phyloP scores from a whole-genome alignment of 2,329 filamentous ascomycete genomes.

The Epichloe aotearoae region DNA sequence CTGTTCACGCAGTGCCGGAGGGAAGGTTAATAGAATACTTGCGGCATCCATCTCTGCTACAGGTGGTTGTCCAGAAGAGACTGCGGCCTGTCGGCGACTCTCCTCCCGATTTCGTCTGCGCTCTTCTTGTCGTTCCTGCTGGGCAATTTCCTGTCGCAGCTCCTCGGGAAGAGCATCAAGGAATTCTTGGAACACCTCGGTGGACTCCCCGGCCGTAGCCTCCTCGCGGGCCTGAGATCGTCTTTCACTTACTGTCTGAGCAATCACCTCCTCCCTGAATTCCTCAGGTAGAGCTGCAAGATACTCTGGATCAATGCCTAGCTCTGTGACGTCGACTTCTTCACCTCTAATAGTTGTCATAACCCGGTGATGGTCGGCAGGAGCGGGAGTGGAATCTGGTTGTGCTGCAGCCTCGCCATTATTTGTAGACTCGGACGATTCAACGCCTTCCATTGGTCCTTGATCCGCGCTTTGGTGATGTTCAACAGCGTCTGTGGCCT shows the following conservation, averaged over 20 bases:
- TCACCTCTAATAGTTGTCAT: slow-evolving; percentile 76
- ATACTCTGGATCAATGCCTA: slow-evolving; percentile 91
- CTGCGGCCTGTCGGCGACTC: slow-evolving; percentile 52
- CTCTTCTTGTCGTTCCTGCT: slow-evolving; percentile 80
- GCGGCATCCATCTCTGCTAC: slow-evolving; percentile 73
- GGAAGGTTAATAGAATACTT: slow-evolving; percentile 82
- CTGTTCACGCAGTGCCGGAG: slow-evolving; percentile 70
- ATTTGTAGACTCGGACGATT: slow-evolving; percentile 31
- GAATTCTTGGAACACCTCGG: slow-evolving; percentile 85
- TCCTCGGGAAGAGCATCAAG: slow-evolving; percentile 84
- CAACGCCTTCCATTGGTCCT: slow-evolving; percentile 66
- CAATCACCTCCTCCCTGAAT: slow-evolving; percentile 88
- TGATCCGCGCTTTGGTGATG: slow-evolving; percentile 10
- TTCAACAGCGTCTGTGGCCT: slow-evolving; percentile 30
- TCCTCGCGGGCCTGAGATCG: slow-evolving; percentile 62
- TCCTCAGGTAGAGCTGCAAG: slow-evolving; percentile 96
- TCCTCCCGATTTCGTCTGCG: slow-evolving; percentile 79
- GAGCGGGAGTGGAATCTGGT: slow-evolving; percentile 7
- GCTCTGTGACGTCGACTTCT: slow-evolving; percentile 81
- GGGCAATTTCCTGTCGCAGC: slow-evolving; percentile 77
- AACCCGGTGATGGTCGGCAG: slow-evolving; percentile 37
- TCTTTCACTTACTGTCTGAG: slow-evolving; percentile 73
- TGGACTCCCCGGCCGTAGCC: slow-evolving; percentile 57
- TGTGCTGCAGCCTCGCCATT: slow-evolving; percentile 17
- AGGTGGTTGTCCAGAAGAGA: slow-evolving; percentile 37